Conservation (phyloP, 306 rosid species). For the Abrus pulchellus region DNA sequence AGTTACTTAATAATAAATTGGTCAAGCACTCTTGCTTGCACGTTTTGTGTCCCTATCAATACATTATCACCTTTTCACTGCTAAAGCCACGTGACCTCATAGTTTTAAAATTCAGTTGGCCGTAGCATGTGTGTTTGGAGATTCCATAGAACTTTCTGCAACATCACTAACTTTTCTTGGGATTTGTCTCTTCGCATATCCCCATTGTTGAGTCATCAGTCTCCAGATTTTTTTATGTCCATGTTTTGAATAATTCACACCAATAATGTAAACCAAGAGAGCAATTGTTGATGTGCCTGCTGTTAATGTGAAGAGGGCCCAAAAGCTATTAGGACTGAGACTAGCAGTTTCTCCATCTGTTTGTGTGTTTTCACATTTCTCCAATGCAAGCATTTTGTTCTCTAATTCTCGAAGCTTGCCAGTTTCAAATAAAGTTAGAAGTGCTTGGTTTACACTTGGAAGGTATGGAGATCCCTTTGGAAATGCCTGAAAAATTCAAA, state of each 20-base stretch:
- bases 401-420: conserved; percentile 50
- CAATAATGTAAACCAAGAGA: conserved; percentile 47
- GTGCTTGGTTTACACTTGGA: conserved; percentile 46
- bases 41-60: too few species aligned
- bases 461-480: conserved; percentile 54
- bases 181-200: conserved; percentile 23
- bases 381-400: conserved; percentile 52
- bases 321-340: conserved; percentile 56
- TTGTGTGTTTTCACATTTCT: conserved; percentile 43
- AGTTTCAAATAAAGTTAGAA: conserved; percentile 47
- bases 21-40: too few species aligned
- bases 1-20: too few species aligned
- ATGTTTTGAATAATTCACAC: not conserved
- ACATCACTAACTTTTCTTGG: conserved; percentile 48
- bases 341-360: conserved; percentile 38
- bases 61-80: too few species aligned
- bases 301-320: conserved; percentile 52
- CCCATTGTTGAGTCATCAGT: conserved; percentile 42
- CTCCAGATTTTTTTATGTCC: conserved; percentile 37
- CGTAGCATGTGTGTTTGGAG: too few species aligned
- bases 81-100: too few species aligned
- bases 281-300: conserved; percentile 58
- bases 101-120: too few species aligned
- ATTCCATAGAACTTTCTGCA: not conserved
- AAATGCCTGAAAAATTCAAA: conserved; percentile 49